Base-by-base conservation (phyloP, 2,329 filamentous ascomycete genomes). In the Fusarium aywerte region DNA sequence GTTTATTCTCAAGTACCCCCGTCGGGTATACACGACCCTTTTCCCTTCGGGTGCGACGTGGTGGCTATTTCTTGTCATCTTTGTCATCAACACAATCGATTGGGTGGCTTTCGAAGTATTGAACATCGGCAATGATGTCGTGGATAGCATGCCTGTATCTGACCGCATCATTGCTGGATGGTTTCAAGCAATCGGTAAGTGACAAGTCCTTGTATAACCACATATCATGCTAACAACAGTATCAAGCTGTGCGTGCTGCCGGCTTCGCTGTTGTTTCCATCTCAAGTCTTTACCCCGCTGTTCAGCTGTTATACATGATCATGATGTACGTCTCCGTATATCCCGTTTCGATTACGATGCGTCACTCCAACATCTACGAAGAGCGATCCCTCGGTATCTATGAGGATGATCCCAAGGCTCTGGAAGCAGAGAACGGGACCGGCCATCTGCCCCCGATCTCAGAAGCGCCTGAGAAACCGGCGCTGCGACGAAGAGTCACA, bases 361-460 rank as follows among this genome's bases (percentile, higher is more conserved):
- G 89, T 27, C 87, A 89, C 73, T 90, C 89, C 36, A 92, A 92
- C 71, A 86, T 90, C 29, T 92, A 92, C 72, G 89, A 92, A 73
- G 89, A 92, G 71, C 82, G 87, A 8, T 89, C 86, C 0, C 79
- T 92, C 3, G 89, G 89, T 0, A 84, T 89, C 31, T 87, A 88
- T 59, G 77, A 77, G 39, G 78, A 81, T 23, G 77, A 77, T 20
- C 66, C 67, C 29, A 60, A 73, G 36, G 35, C 71, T 21, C 71
- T 76, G 21, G 73, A 74, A 21, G 73, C 72, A 23, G 65, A 73
- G 15, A 52, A 60, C 20, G 47, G 50, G 10, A 64, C 57, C 16
- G 32, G 33, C 2, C 13, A 44, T n/a, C 51, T 69, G n/a, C 68
- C 63, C 20, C 61, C 58, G 3, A 75, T 76, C 35, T 71, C 77